A percentile compares a stretch with the other conserved stretches of the same genome.
These are phyloP conservation scores for Triticum dicoccoides DNA, from an alignment of 176 grass and related monocot species.

Conservation along the genomic window DNA sequence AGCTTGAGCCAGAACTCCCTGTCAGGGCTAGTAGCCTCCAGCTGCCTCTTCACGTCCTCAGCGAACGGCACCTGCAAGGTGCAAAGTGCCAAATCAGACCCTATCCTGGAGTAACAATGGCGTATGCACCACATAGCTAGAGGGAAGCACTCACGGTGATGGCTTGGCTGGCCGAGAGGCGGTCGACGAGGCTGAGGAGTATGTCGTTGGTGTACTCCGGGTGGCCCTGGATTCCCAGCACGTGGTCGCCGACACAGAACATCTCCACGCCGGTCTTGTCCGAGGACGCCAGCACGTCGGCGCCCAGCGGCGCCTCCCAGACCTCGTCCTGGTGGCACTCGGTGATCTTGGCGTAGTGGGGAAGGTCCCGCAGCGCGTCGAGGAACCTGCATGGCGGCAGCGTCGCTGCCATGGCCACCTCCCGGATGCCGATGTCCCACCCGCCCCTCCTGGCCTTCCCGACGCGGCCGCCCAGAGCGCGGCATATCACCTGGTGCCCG, in stretches of 20 bases:
- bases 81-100: neutral
- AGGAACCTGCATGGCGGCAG: slow-evolving; percentile 36
- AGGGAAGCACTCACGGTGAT: slow-evolving; percentile 50
- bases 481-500: slow-evolving; percentile 92
- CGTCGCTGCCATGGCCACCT: slow-evolving; percentile 40
- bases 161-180: slow-evolving; percentile 43
- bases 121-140: neutral
- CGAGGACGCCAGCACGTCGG: slow-evolving; percentile 67
- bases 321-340: slow-evolving; percentile 91
- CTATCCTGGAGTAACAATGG: too few relatives aligned
- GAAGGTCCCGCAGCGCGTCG: slow-evolving; percentile 28
- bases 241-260: slow-evolving; percentile 60
- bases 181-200: slow-evolving; percentile 66
- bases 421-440: slow-evolving; percentile 75
- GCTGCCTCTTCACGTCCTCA: slow-evolving; percentile 48
- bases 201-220: slow-evolving; percentile 90
- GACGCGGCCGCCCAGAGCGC: slow-evolving; percentile 64
- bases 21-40: slow-evolving; percentile 60
- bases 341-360: slow-evolving; percentile 50
- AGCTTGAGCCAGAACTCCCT: slow-evolving; percentile 68
- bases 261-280: slow-evolving; percentile 72
- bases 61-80: slow-evolving; percentile 33
- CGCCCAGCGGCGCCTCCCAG: slow-evolving; percentile 66
- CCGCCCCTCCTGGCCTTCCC: slow-evolving; percentile 46
- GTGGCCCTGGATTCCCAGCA: slow-evolving; percentile 87